Base-by-base conservation (phyloP, 2,329 filamentous ascomycete genomes). In the Colletotrichum eremochloae region DNA sequence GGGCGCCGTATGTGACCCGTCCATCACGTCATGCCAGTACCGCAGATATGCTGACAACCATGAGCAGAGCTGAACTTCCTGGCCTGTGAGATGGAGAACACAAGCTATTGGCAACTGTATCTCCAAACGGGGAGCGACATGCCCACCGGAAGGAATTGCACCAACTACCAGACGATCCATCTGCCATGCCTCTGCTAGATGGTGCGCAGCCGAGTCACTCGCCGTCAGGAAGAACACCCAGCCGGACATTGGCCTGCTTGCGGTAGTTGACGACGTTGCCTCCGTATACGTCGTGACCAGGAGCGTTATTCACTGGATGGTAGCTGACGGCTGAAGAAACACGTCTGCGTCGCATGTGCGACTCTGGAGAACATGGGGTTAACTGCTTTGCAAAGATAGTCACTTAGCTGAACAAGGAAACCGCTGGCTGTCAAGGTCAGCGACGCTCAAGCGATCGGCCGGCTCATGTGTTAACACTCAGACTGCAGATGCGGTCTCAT, bases 151-250 rank as follows among this genome's bases (percentile, higher is more conserved):
- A 81, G 80, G 78, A 85, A 81, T 6, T 89, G 87, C 75, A 88
- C 84, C 74, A 88, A 88, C 76, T 87, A 85, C 71, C 86, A 88
- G 81, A 87, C 85, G 38, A 80, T 89, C 67, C 87, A 89, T 79
- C 77, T 88, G 75, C 87, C 86, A 42, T 88, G 86, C 74, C 75
- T 88, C 48, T 87, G 86, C 63, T 85, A 74, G 52, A 40, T 24
- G 36, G 46, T 7, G 12, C n/a, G 38, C 29, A 31, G 20, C 3
- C 18, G 24, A 14, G 46, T 14, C 33, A 57, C 55, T 40, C n/a
- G 48, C 15, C 29, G 33, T 5, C 33, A 12, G 53, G 20, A 57
- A 56, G 36, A 33, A 14, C 12, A 15, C 18, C 36, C 36, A 7
- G 33, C 20, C 11, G 24, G 12, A n/a, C 48, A 14, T 29, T n/a